Conservation (phyloP, 129 eudicot genomes). For the Solidago caesia region DNA sequence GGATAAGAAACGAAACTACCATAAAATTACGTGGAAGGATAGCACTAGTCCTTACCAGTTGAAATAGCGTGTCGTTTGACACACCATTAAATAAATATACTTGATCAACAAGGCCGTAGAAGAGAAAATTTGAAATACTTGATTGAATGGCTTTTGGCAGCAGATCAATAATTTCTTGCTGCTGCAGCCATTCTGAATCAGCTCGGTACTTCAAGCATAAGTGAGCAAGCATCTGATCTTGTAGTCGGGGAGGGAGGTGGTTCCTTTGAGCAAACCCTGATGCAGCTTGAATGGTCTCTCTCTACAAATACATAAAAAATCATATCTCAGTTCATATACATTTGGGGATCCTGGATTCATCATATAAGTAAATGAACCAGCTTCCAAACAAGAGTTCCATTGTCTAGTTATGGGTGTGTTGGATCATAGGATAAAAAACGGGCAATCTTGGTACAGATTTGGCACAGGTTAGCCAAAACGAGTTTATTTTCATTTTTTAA, state of each 20-base stretch:
- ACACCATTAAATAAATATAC: slow-evolving; percentile 63
- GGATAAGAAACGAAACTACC: not conserved
- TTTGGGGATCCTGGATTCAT: too few relatives aligned
- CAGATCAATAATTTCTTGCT: slow-evolving; percentile 61
- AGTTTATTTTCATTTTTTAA: too few relatives aligned
- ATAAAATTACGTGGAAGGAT: not conserved
- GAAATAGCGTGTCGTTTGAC: slow-evolving; percentile 62
- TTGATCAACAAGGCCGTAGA: slow-evolving; percentile 51
- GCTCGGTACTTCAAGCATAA: slow-evolving; percentile 58
- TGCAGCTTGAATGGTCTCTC: slow-evolving; percentile 69
- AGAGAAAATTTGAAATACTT: slow-evolving; percentile 51
- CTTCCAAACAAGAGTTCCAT: not conserved
- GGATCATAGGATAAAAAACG: too few relatives aligned
- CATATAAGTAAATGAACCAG: slow-evolving; percentile 16
- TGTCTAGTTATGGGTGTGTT: too few relatives aligned
- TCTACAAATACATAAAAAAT: slow-evolving; percentile 33
- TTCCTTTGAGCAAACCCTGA: slow-evolving; percentile 66
- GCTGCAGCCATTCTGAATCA: slow-evolving; percentile 72
- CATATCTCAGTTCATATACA: slow-evolving; percentile 8
- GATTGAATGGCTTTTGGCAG: slow-evolving; percentile 73
- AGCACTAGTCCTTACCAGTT: slow-evolving; percentile 42
- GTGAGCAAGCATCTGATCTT: slow-evolving; percentile 68
- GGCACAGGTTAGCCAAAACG: too few relatives aligned
- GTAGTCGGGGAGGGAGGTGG: slow-evolving; percentile 55
- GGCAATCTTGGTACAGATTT: too few relatives aligned